Percentiles rank a stretch among this genome's conserved stretches.
These are phyloP conservation scores for Yueomyces sp. DNA, from an alignment of 805 yeast genomes.

Conservation along the genomic window DNA sequence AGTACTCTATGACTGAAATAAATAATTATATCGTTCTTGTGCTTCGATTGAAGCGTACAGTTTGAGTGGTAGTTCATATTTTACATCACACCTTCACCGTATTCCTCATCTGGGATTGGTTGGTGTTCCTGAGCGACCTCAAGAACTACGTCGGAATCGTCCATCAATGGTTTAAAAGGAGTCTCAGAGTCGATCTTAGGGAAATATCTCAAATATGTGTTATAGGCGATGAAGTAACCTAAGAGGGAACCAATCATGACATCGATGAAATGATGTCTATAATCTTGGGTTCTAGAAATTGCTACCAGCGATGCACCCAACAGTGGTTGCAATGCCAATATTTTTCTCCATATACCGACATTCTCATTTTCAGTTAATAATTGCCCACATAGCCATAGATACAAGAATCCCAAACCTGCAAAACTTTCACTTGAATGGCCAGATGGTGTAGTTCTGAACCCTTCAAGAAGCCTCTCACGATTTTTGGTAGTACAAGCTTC, in stretches of 20 bases:
- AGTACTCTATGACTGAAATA: too few species aligned
- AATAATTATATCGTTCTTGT: too few species aligned
- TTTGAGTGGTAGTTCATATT: too few species aligned
- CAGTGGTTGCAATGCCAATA: slow-evolving; percentile 40
- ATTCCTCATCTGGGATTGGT: background rate
- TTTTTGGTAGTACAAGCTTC: slow-evolving; percentile 53
- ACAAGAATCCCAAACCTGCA: slow-evolving; percentile 49
- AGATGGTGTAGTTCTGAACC: slow-evolving; percentile 72
- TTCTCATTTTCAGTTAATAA: slow-evolving; percentile 33
- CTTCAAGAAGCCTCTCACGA: slow-evolving; percentile 38
- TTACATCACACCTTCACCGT: too few species aligned
- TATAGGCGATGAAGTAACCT: slow-evolving; percentile 47
- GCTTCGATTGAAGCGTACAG: too few species aligned
- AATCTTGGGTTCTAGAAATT: slow-evolving; percentile 76
- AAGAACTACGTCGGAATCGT: slow-evolving; percentile 26
- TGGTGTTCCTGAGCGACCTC: background rate
- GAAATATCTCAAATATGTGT: slow-evolving; percentile 28
- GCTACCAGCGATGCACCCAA: slow-evolving; percentile 69
- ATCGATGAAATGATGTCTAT: slow-evolving; percentile 86
- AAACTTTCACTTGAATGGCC: slow-evolving; percentile 69
- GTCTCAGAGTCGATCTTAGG: slow-evolving; percentile 23
- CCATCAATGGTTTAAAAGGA: slow-evolving; percentile 29
- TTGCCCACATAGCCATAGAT: slow-evolving; percentile 61
- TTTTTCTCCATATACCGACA: slow-evolving; percentile 52
- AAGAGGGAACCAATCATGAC: slow-evolving; percentile 58